A percentile compares a stretch with the other conserved stretches of the same genome.
Evolutionary conservation across 805 yeast species (phyloP).

Genomic region (Lipomyces yamanashiensis): DNA sequence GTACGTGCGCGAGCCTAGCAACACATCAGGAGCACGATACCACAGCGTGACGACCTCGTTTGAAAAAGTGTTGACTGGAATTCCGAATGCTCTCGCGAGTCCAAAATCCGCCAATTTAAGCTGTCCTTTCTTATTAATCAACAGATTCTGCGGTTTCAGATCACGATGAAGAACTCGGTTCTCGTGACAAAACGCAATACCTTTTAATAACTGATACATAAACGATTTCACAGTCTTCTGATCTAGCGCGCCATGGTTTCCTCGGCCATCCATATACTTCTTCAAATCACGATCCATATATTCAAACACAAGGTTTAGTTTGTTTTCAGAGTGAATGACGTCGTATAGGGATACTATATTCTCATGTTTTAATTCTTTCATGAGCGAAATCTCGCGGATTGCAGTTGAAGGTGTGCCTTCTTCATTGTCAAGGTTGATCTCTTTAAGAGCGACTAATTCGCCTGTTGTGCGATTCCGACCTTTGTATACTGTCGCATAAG

Average conservation of each 20-base stretch:
- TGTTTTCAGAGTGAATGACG: constrained; percentile 95
- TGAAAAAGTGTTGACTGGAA: constrained; percentile 95
- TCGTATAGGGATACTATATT: constrained; percentile 91
- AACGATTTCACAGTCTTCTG: constrained; percentile 79
- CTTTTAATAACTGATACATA: constrained; percentile 90
- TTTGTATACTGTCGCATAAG: constrained; percentile 98
- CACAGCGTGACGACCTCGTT: constrained; percentile 97
- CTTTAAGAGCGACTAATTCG: constrained; percentile 90
- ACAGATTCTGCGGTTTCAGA: constrained; percentile 91
- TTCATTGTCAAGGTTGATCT: constrained; percentile 91
- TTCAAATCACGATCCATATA: constrained; percentile 91
- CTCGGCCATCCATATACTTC: constrained; percentile 90
- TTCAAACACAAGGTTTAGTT: constrained; percentile 90
- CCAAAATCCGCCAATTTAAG: constrained; percentile 96
- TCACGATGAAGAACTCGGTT: constrained; percentile 81
- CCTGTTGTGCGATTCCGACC: constrained; percentile 86
- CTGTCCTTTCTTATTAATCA: constrained; percentile 88
- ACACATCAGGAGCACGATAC: constrained; percentile 97
- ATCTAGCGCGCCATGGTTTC: constrained; percentile 73
- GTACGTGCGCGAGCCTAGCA: constrained; percentile 92
- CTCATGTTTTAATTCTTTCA: constrained; percentile 93
- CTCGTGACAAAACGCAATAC: constrained; percentile 86
- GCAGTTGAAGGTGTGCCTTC: constrained; percentile 99
- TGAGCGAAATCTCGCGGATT: constrained; percentile 89
- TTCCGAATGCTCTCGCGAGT: constrained; percentile 95